Percentiles rank a stretch among this genome's conserved stretches.
These are phyloP conservation scores for Didymella glomerata DNA, from an alignment of 2,329 filamentous ascomycete genomes.

Conservation along the genomic window DNA sequence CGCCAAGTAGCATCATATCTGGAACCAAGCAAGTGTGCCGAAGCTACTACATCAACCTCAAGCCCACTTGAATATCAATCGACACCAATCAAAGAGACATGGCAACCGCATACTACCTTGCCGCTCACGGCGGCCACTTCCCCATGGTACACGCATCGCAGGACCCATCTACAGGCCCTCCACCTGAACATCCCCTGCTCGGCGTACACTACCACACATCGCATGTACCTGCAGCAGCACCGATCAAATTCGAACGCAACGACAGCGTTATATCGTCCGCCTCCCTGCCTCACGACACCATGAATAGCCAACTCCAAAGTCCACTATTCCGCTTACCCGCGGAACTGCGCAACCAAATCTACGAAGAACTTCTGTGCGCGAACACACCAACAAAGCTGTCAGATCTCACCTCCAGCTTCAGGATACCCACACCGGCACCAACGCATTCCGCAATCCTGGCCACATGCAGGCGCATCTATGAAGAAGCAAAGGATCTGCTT, in stretches of 20 bases:
- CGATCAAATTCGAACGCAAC: conserved; percentile 13
- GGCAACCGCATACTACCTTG: conserved; percentile 32
- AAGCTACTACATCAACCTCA: conserved; percentile 7
- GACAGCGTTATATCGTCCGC: conserved; percentile 9
- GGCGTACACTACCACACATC: conserved; percentile 16
- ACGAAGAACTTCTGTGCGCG: conserved; percentile 50
- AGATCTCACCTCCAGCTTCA: conserved; percentile 12
- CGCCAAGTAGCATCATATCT: conserved; percentile 2
- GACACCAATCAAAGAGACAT: conserved; percentile 16
- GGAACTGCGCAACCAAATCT: conserved; percentile 69
- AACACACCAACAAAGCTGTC: conserved; percentile 21
- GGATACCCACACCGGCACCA: conserved; percentile 16
- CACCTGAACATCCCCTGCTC: conserved; percentile 22
- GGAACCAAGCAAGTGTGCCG: conserved; percentile 13
- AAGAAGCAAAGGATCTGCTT: conserved; percentile 56
- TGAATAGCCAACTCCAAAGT: conserved; percentile 25
- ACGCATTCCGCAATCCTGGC: conserved; percentile 54
- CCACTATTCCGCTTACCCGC: conserved; percentile 60
- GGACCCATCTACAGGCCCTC: conserved; percentile 12
- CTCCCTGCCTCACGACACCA: background rate
- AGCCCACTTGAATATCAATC: background rate
- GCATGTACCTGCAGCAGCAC: conserved; percentile 16
- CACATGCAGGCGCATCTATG: conserved; percentile 53
- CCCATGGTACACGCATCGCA: conserved; percentile 18
- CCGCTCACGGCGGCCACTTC: conserved; percentile 34